Conservation (phyloP, 345 rosid species). For the Gossypium herbaceum region DNA sequence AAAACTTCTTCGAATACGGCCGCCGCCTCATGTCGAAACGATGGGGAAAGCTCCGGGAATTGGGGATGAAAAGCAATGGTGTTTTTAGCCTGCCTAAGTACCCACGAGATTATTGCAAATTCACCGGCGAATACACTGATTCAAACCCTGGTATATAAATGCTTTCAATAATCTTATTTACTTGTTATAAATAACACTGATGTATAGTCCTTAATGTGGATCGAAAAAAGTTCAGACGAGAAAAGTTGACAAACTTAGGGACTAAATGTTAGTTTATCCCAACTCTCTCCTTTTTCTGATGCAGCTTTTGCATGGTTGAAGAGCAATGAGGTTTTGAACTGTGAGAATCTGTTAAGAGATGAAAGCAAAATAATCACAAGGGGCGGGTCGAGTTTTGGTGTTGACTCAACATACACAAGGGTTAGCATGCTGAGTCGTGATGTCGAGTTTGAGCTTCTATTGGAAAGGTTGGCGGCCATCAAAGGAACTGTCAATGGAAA, state of each 20-base stretch:
- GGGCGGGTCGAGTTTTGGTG: constrained; percentile 59
- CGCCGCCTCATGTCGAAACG: constrained; percentile 46
- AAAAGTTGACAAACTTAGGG: too few relatives aligned
- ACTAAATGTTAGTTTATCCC: too few relatives aligned
- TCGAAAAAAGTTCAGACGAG: too few relatives aligned
- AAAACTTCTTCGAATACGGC: constrained; percentile 54
- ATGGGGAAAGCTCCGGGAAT: constrained; percentile 60
- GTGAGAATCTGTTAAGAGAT: constrained; percentile 36
- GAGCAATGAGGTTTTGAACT: constrained; percentile 50
- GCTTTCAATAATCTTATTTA: background rate
- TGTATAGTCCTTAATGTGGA: background rate
- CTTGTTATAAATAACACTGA: too few relatives aligned
- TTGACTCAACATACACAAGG: constrained; percentile 41
- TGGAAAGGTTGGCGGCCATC: constrained; percentile 59
- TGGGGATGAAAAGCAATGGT: constrained; percentile 29
- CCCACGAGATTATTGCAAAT: constrained; percentile 57
- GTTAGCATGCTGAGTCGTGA: constrained; percentile 70
- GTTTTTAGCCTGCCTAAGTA: constrained; percentile 46
- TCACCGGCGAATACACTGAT: constrained; percentile 32
- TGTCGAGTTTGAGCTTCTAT: constrained; percentile 41
- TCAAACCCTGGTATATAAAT: constrained; percentile 58
- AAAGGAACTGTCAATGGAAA: constrained; percentile 8
- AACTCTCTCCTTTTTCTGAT: background rate
- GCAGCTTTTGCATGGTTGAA: constrained; percentile 85
- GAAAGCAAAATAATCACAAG: constrained; percentile 45